Evolutionary conservation across 768 basidiomycete genomes (phyloP), one percentile per base, ranked within the genome.

Genomic region (Scleroderma citrinum): DNA sequence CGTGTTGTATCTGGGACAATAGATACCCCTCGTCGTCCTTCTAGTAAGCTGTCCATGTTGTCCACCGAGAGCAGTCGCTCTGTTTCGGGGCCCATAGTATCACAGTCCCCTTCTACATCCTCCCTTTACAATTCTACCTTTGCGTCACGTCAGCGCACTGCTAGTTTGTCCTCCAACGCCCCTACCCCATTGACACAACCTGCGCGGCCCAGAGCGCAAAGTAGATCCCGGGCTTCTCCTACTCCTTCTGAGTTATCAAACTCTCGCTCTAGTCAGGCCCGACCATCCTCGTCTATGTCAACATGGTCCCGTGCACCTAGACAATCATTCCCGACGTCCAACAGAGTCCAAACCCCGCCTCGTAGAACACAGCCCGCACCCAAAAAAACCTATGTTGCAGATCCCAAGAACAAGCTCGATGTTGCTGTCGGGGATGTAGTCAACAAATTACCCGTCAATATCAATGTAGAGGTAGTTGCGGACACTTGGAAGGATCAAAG

Each of bases 401-500:
- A 96, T 64, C 86, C 90, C n/a, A 84, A 88, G 69, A 92, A 79
- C 69, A 90, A 91, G 62, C 76, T 97, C 5, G 93, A 97, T 60
- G 81, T 95, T 34, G 92, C 92, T 7, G 90, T 97, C 43, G 93
- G 92, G 17, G 84, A 87, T 57, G 87, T 97, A 44, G 81, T 97
- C 55, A 96, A 96, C 68, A 82, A 82, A 55, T 78, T 97, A 17
- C 83, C 87, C 16, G 84, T 92, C 21, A 81, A 84, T 48, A 90
- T 92, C 67, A 89, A 85, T 51, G 71, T 92, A 29, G 83, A 89
- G 65, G 81, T 87, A 13, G 85, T 88, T 6, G 77, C 80, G 6
- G 87, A 90, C 44, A 85, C 83, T 7, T 95, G 92, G 92, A 83
- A 83, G 63, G 92, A 94, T 62, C 83, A 89, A 67, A 92, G 91